These are phyloP conservation scores for Pholiota microspora DNA, from an alignment of 768 basidiomycete species.

Conservation along the genomic window DNA sequence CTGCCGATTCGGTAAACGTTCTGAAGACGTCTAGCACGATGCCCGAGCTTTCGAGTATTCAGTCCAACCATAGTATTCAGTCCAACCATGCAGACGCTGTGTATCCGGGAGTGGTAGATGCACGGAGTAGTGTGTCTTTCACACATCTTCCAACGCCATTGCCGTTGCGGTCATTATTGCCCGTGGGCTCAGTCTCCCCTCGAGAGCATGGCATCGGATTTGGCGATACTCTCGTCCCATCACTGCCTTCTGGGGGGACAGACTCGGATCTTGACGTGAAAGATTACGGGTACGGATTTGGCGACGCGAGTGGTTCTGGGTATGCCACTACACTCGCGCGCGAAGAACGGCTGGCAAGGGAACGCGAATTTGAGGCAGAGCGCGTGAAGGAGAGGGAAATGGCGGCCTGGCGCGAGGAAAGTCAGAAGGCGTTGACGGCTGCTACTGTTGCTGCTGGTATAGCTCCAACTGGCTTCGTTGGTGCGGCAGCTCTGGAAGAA, in stretches of 20 bases:
- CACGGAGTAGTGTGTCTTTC: conserved; percentile 5
- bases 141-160: conserved; percentile 2
- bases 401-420: background rate
- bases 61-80: background rate
- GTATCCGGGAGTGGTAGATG: background rate
- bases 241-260: background rate
- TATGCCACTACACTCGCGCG: conserved; percentile 28
- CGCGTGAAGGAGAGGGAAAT: background rate
- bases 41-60: conserved; percentile 1
- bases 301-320: conserved; percentile 37
- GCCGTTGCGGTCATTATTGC: background rate
- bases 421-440: background rate
- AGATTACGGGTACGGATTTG: conserved; percentile 67
- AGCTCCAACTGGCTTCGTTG: background rate
- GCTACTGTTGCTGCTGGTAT: no score
- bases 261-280: conserved; percentile 47
- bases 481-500: background rate
- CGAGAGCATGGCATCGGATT: background rate
- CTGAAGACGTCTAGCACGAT: conserved; percentile 3
- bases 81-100: background rate
- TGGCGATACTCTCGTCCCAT: background rate
- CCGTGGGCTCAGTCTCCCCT: background rate
- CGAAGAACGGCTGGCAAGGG: conserved; percentile 26
- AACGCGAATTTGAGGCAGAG: conserved; percentile 9
- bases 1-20: background rate